Evolutionary conservation across 2,329 filamentous ascomycete genomes (phyloP).

Genomic region (Juglanconis oblonga): DNA sequence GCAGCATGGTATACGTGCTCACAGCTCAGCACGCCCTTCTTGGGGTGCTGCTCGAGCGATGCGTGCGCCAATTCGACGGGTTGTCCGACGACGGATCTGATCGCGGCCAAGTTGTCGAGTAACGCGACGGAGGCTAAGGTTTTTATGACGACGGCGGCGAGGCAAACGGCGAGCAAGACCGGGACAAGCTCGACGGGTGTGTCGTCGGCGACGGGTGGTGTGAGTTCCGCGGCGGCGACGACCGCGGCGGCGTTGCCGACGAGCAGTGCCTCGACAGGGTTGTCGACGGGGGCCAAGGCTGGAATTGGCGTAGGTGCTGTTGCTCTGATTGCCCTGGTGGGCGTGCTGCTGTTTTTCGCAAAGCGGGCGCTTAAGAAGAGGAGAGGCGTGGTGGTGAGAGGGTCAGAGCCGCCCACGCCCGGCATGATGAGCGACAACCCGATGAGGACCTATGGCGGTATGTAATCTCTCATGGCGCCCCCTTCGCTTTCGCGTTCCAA

Average conservation of each 20-base stretch:
- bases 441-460: neutral
- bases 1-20: slow-evolving; percentile 34
- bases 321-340: slow-evolving; percentile 12
- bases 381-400: slow-evolving; percentile 3
- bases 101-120: slow-evolving; percentile 26
- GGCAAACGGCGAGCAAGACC: neutral
- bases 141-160: slow-evolving; percentile 6
- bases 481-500: neutral
- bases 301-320: slow-evolving; percentile 20
- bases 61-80: slow-evolving; percentile 26
- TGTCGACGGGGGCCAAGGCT: slow-evolving; percentile 20
- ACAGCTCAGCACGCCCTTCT: slow-evolving; percentile 28
- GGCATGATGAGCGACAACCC: neutral
- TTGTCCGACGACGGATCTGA: slow-evolving; percentile 25
- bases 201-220: neutral
- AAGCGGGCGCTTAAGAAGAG: neutral
- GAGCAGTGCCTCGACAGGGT: neutral
- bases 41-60: slow-evolving; percentile 37
- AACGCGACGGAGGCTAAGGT: slow-evolving; percentile 14
- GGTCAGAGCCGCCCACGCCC: neutral
- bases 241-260: neutral
- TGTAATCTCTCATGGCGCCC: neutral
- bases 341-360: slow-evolving; percentile 2
- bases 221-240: neutral
- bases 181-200: neutral